A percentile compares a stretch with the other conserved stretches of the same genome.
Conservation (phyloP, 176 grass and related monocot genomes). For the Tuctoria greenei region DNA sequence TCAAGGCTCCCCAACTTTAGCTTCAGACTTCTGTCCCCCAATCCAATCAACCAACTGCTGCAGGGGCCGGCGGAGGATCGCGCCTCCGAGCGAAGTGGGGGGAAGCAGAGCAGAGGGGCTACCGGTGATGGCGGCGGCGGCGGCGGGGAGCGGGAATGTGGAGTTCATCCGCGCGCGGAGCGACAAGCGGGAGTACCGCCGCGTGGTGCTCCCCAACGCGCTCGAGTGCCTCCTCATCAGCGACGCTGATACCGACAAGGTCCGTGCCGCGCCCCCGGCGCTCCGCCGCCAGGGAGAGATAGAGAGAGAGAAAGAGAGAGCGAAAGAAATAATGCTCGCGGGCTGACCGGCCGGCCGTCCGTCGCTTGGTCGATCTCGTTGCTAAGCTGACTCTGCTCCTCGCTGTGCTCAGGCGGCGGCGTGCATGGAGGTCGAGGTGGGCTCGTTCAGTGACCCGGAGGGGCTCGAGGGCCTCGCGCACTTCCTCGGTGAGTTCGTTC, state of each 20-base stretch:
- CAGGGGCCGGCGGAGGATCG: not conserved
- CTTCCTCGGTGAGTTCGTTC: constrained; percentile 70
- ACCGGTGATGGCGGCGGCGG: not conserved
- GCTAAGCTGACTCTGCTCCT: not conserved
- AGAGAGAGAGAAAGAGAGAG: too few species aligned
- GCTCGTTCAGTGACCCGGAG: constrained; percentile 81
- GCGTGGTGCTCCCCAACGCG: constrained; percentile 79
- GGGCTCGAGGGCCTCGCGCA: constrained; percentile 94
- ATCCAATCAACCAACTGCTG: not conserved
- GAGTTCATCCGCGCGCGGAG: constrained; percentile 91
- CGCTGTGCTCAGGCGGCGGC: constrained; percentile 60
- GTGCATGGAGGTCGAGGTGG: constrained; percentile 88
- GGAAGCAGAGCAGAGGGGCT: not conserved
- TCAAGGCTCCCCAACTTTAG: not conserved
- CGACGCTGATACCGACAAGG: constrained; percentile 93
- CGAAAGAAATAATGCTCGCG: too few species aligned
- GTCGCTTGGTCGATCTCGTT: constrained; percentile 1
- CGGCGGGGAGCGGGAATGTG: constrained; percentile 42
- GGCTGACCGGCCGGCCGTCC: too few species aligned
- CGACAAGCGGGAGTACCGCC: constrained; percentile 86
- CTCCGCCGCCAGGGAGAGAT: not conserved
- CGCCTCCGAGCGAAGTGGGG: not conserved
- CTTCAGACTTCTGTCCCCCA: constrained; percentile 17
- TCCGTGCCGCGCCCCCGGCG: constrained; percentile 15
- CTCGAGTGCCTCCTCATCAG: constrained; percentile 85